Evolutionary conservation across 2,329 filamentous ascomycete genomes (phyloP), one percentile per base, ranked within the genome.

Genomic region (Didymosphaeria variabile): DNA sequence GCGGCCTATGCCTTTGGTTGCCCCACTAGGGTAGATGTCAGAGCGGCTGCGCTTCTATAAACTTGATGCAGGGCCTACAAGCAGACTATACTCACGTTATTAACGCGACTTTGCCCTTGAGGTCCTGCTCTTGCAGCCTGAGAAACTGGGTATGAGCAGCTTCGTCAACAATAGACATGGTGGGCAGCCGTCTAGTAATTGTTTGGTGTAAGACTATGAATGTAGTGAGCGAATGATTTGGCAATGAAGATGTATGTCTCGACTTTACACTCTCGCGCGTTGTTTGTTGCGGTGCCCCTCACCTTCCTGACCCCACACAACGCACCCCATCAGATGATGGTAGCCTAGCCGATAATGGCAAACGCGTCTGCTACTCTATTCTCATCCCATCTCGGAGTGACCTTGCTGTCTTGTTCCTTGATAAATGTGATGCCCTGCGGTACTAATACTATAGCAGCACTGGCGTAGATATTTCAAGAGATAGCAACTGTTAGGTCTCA

Each of bases 1-100:
- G 6, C 68, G 65, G 15, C 71, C 70, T 38, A 71, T 74, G 26
- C 71, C 71, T 64, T 68, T 67, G 23, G 65, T 70, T 40, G 70
- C 71, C 6, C 69, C 71, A 12, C 68, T 72, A 55, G 21, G 26
- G 23, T 38, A n/a, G 8, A 38, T 21, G 19, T 42, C 32, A 52
- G 26, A 26, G 26, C 26, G 26, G 26, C 26, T 29, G 26, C n/a
- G 17, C 29, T 4, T 38, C 8, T 15, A 9, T 19, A 3, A 6
- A 5, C 4, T 19, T 34, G 31, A 13, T 36, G 15, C 19, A n/a
- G 32, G 32, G 36, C 19, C 32, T 38, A 53, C 36, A 12, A 34
- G 2, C 10, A 42, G 44, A 19, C 45, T 44, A 19, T 58, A 60
- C 62, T 23, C 58, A 71, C 69, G 66, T 72, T 57, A 73, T 67